Conservation (phyloP, 495 filamentous ascomycete genomes). For the Hyaloscypha finlandica region DNA sequence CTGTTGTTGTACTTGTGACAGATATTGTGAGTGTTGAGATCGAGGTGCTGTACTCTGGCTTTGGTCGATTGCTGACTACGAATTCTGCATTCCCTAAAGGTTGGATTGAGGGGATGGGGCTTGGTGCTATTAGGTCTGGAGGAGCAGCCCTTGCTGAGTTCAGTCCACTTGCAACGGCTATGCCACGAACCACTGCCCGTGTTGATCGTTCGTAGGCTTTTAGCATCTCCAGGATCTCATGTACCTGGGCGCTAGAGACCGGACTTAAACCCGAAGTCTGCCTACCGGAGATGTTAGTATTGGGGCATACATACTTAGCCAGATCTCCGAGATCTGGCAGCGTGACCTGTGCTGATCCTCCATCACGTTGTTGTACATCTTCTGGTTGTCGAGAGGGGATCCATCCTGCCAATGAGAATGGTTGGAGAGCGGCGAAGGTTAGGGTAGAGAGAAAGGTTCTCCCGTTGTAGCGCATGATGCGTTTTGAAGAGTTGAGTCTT, state of each 20-base stretch:
- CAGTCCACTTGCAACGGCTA: neutral
- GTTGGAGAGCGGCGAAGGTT: neutral
- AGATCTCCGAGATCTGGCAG: neutral
- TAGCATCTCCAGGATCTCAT: neutral
- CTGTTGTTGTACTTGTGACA: neutral
- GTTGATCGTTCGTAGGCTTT: neutral
- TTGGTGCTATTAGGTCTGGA: too few species aligned
- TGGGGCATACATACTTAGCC: conserved; percentile 14
- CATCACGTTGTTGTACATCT: neutral
- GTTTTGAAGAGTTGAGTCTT: neutral
- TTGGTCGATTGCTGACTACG: too few species aligned
- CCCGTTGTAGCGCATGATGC: neutral
- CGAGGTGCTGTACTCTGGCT: too few species aligned
- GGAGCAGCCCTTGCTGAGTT: neutral
- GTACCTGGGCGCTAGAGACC: neutral
- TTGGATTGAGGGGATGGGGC: neutral
- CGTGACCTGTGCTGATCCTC: neutral
- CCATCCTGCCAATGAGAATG: neutral
- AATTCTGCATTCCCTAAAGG: too few species aligned
- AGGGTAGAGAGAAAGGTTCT: conserved; percentile 2
- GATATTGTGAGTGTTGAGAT: neutral
- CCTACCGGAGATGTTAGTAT: neutral
- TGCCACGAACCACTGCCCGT: neutral
- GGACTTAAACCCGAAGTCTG: neutral
- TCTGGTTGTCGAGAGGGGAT: neutral